These are phyloP conservation scores for Penicillium canescens DNA, from an alignment of 495 filamentous ascomycete genomes.

Conservation along the genomic window DNA sequence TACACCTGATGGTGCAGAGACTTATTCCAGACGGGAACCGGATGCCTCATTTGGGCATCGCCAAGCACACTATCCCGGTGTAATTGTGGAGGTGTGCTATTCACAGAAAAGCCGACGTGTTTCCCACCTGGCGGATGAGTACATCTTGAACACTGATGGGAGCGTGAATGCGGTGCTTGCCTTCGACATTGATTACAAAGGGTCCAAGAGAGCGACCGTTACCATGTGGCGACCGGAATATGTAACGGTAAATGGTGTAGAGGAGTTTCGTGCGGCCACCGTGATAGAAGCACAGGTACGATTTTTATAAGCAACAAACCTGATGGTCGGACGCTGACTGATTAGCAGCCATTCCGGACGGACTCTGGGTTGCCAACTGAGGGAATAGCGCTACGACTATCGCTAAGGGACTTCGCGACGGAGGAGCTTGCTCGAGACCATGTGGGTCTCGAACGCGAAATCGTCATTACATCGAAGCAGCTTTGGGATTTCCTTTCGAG, in stretches of 20 bases:
- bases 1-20: slow-evolving; percentile 1
- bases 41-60: slow-evolving; percentile 31
- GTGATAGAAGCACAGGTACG: too few relatives aligned
- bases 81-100: slow-evolving; percentile 38
- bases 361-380: too few relatives aligned
- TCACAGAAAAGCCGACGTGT: slow-evolving; percentile 31
- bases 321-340: too few relatives aligned
- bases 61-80: slow-evolving; percentile 27
- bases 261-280: too few relatives aligned
- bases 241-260: slow-evolving; percentile 6
- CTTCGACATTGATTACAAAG: slow-evolving; percentile 30
- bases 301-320: too few relatives aligned
- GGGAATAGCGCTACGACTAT: too few relatives aligned
- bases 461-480: too few relatives aligned
- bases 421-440: too few relatives aligned
- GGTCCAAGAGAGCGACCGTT: slow-evolving; percentile 13
- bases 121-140: slow-evolving; percentile 30
- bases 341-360: too few relatives aligned
- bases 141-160: slow-evolving; percentile 28
- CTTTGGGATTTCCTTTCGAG: too few relatives aligned
- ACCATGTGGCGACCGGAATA: slow-evolving; percentile 18
- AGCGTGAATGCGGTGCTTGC: slow-evolving; percentile 30
- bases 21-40: slow-evolving; percentile 24
- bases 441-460: too few relatives aligned
- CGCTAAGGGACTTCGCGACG: too few relatives aligned